Evolutionary conservation across 2,329 filamentous ascomycete species (phyloP).

Genomic region (Xylaria hypoxylon): DNA sequence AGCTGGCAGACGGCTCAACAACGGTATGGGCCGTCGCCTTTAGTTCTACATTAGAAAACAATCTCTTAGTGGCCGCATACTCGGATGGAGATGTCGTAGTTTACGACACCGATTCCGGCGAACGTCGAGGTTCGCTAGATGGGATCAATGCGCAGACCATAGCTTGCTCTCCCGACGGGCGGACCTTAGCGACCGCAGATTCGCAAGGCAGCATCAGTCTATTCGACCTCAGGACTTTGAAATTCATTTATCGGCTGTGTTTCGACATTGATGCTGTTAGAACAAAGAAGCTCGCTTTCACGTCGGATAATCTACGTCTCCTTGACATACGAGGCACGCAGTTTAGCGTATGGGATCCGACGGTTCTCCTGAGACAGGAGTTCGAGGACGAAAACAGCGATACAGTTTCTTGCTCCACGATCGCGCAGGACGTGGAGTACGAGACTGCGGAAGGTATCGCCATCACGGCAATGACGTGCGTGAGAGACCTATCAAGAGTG

Average conservation of each 20-base stretch:
- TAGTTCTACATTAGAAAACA: slow-evolving; percentile 33
- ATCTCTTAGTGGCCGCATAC: slow-evolving; percentile 46
- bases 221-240: slow-evolving; percentile 47
- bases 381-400: slow-evolving; percentile 38
- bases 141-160: slow-evolving; percentile 40
- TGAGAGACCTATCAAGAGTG: slow-evolving; percentile 7
- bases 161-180: slow-evolving; percentile 47
- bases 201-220: slow-evolving; percentile 44
- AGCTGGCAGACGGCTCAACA: background rate
- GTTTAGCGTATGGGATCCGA: slow-evolving; percentile 46
- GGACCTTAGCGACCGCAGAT: slow-evolving; percentile 47
- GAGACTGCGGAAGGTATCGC: background rate
- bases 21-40: slow-evolving; percentile 43
- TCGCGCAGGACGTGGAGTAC: background rate
- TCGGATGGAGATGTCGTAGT: slow-evolving; percentile 47
- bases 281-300: slow-evolving; percentile 39
- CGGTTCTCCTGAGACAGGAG: slow-evolving; percentile 41
- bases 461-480: slow-evolving; percentile 40
- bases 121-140: background rate
- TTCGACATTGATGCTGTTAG: slow-evolving; percentile 23
- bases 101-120: slow-evolving; percentile 41
- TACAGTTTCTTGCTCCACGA: slow-evolving; percentile 25
- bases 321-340: slow-evolving; percentile 42
- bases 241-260: slow-evolving; percentile 34
- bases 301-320: slow-evolving; percentile 38